Evolutionary conservation across 2,329 filamentous ascomycete genomes (phyloP).

Genomic region (Escovopsis sp.): DNA sequence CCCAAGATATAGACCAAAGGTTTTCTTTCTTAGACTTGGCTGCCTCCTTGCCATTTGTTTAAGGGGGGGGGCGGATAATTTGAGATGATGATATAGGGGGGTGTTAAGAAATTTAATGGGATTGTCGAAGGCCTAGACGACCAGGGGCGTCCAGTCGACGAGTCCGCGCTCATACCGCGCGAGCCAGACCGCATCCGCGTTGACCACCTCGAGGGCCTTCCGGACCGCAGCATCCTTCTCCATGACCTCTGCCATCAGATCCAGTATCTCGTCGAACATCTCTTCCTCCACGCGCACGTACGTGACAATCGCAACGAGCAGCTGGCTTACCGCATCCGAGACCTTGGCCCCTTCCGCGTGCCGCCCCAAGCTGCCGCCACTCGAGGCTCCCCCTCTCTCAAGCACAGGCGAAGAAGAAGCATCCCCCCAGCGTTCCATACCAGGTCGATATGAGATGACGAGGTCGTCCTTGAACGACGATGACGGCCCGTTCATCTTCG

Average conservation of each 20-base stretch:
- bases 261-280: constrained; percentile 56
- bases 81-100: not conserved
- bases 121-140: no score
- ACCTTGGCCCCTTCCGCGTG: constrained; percentile 47
- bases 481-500: constrained; percentile 7
- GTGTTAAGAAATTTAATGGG: not conserved
- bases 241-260: constrained; percentile 39
- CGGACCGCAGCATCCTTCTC: constrained; percentile 31
- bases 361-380: constrained; percentile 30
- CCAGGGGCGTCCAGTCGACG: constrained; percentile 16
- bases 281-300: constrained; percentile 51
- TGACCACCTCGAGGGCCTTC: constrained; percentile 44
- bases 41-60: no score
- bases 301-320: constrained; percentile 45
- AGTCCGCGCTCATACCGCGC: constrained; percentile 33
- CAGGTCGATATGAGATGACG: constrained; percentile 16
- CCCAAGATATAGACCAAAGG: constrained; percentile 38
- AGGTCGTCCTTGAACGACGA: constrained; percentile 8
- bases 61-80: no score
- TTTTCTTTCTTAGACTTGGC: no score
- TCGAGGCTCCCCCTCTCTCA: constrained; percentile 8
- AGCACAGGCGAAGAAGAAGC: no score
- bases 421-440: no score
- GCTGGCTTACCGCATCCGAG: constrained; percentile 45
- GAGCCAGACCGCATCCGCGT: constrained; percentile 67